Base-by-base conservation (phyloP, 345 rosid species). In the Iberis pinnata region DNA sequence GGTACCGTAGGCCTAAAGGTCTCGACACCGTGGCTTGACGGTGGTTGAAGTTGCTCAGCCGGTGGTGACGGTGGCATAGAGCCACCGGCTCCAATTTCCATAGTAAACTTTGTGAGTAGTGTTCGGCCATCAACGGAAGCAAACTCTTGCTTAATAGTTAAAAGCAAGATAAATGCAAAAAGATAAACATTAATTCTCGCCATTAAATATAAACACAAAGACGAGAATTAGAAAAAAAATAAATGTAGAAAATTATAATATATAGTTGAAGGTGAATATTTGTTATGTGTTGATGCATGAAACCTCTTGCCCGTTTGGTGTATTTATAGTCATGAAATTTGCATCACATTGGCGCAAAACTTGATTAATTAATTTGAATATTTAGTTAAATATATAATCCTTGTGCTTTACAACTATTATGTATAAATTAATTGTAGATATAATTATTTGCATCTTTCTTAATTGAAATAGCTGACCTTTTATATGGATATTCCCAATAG, bases 1-100 rank as follows among this genome's bases (percentile, higher is more conserved):
- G 80, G 82, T 10, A 47, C 35, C 26, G 82, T 78, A 14, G 80
- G 80, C 8, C 73, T 73, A 45, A 72, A 69, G 19, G 52, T 78
- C 3, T 75, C 70, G 9, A 50, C 46, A 4, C 33, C 61, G 12
- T 53, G 61, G 48, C 18, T 53, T 1, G 53, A 32, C 3, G 55
- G 60, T 6, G 33, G 40, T 48, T 63, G 41, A 19, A 63, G 40
- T 45, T 20, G 40, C 33, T 45, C 54, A 5, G 25, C 24, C 3
- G 60, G 27, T 6, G 66, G 43, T 13, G 43, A 35, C 9, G 3
- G 32, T 5, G 45, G 53, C 17, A 14, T n/a, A 43, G 39, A 43
- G 53, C 38, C 53, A 53, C 24, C 47, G 26, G 48, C 41, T 12
- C 13, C 55, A 8, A 18, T n/a, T 7, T 25, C 60, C 20, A 10